A percentile compares a stretch with the other conserved stretches of the same genome.
Conservation (phyloP, 805 yeast genomes). For the Wickerhamiella domercqiae region DNA sequence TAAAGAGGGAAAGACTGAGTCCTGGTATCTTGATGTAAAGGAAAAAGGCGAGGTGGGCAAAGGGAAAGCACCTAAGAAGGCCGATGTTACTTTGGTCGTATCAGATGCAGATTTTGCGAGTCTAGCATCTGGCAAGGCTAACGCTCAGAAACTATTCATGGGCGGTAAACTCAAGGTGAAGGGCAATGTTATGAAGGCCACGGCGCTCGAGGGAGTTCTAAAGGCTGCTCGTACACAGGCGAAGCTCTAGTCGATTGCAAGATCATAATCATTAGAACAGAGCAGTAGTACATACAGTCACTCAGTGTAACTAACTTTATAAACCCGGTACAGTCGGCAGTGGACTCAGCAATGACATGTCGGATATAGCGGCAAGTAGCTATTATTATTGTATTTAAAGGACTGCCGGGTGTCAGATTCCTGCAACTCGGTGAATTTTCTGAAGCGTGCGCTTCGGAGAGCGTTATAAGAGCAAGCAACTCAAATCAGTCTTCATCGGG, state of each 20-base stretch:
- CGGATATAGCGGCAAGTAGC: too few relatives aligned
- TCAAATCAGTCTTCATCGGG: too few relatives aligned
- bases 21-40: constrained; percentile 59
- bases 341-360: too few relatives aligned
- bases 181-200: constrained; percentile 86
- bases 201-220: constrained; percentile 54
- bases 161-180: constrained; percentile 71
- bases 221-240: constrained; percentile 36
- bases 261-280: too few relatives aligned
- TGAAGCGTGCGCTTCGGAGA: too few relatives aligned
- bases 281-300: too few relatives aligned
- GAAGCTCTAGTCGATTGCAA: constrained; percentile 27
- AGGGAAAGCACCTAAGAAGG: constrained; percentile 26
- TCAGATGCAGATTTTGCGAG: constrained; percentile 55
- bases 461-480: too few relatives aligned
- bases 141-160: constrained; percentile 74
- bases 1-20: constrained; percentile 39
- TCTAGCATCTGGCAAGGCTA: constrained; percentile 63
- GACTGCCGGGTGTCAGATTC: too few relatives aligned
- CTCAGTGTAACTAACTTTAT: too few relatives aligned
- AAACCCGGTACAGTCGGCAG: too few relatives aligned
- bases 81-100: constrained; percentile 52
- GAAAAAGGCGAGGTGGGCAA: constrained; percentile 37
- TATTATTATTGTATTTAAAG: too few relatives aligned
- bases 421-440: too few relatives aligned